Conservation (phyloP, 75 land plant genomes). For the Sequoia sempervirens region DNA sequence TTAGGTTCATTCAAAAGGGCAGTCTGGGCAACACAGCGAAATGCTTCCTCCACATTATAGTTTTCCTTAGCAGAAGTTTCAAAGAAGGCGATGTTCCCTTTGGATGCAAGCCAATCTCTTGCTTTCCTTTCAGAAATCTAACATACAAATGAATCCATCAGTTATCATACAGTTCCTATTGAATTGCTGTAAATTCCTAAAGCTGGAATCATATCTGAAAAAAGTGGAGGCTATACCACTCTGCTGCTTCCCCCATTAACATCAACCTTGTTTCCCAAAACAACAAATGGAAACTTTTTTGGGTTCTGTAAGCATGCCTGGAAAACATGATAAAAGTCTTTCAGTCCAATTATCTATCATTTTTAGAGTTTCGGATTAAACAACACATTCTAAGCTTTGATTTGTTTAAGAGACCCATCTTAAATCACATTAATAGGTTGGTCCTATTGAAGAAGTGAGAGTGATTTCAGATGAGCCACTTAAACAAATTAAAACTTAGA, state of each 20-base stretch:
- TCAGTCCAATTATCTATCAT: neutral
- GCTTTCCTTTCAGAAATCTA: conserved; percentile 79
- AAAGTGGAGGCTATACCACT: conserved; percentile 36
- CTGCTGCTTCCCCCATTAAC: conserved; percentile 72
- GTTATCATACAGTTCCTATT: neutral
- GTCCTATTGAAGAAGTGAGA: too few species aligned
- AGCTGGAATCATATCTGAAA: neutral
- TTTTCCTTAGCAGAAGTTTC: conserved; percentile 90
- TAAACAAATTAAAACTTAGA: too few species aligned
- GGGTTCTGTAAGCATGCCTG: conserved; percentile 72
- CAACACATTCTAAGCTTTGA: too few species aligned
- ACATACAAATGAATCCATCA: neutral
- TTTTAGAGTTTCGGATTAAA: too few species aligned
- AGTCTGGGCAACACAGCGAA: conserved; percentile 51
- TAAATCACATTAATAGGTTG: too few species aligned
- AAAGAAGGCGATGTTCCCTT: conserved; percentile 76
- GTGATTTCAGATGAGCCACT: too few species aligned
- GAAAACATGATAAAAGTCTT: neutral
- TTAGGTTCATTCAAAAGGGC: conserved; percentile 51
- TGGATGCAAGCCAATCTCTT: conserved; percentile 67
- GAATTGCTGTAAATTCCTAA: neutral
- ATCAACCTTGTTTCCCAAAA: conserved; percentile 87
- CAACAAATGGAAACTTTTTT: conserved; percentile 61
- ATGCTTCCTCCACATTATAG: conserved; percentile 72
- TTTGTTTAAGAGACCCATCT: too few species aligned